Percentiles rank a stretch among this genome's conserved stretches.
phyloP scores from a whole-genome alignment of 257 asterid genomes.

The Solanum bulbocastanum region DNA sequence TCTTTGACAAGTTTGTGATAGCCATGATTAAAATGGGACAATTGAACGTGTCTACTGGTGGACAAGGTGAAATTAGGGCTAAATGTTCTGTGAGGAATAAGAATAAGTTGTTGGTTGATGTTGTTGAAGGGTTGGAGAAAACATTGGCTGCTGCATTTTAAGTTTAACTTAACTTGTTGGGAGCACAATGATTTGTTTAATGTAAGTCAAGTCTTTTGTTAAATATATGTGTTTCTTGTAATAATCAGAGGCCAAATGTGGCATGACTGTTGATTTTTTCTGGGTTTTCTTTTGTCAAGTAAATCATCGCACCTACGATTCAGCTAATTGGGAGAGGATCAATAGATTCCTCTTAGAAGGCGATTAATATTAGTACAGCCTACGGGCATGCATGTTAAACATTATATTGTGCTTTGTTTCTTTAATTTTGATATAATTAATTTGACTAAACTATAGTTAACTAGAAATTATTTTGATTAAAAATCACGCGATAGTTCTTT shows the following conservation, averaged over 20 bases:
- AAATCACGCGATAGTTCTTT: neutral
- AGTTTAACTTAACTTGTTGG: neutral
- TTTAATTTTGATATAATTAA: too few relatives aligned
- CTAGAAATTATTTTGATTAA: too few relatives aligned
- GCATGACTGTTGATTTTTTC: neutral
- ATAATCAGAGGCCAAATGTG: neutral
- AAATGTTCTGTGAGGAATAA: neutral
- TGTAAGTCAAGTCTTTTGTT: neutral
- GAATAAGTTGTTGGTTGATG: neutral
- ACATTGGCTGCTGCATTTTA: neutral
- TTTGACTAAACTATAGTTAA: too few relatives aligned
- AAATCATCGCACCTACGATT: too few relatives aligned
- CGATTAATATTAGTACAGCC: too few relatives aligned
- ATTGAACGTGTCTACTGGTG: neutral
- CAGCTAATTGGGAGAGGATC: too few relatives aligned
- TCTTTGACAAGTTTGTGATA: neutral
- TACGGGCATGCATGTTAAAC: too few relatives aligned
- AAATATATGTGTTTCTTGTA: neutral
- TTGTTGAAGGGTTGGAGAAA: neutral
- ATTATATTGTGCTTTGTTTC: too few relatives aligned
- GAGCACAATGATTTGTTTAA: neutral
- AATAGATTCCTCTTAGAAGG: too few relatives aligned
- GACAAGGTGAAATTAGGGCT: constrained; percentile 2
- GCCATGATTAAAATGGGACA: constrained; percentile 5
- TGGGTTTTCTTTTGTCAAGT: too few relatives aligned